Conservation (phyloP, 495 filamentous ascomycete genomes). For the Massariosphaeria phaeospora region DNA sequence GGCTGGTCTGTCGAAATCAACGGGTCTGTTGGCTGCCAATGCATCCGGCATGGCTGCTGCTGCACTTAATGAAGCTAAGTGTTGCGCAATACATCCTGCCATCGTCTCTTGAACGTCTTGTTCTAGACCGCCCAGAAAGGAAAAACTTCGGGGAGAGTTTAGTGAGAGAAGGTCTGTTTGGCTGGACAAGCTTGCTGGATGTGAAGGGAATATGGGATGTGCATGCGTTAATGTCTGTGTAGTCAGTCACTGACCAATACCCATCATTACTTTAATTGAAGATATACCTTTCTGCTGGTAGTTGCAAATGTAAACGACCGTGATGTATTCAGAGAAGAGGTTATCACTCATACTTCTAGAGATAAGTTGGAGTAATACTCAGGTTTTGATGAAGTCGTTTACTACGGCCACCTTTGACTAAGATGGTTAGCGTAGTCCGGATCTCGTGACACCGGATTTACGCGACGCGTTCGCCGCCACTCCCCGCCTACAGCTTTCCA, state of each 20-base stretch:
- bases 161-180: background rate
- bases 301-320: background rate
- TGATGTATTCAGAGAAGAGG: background rate
- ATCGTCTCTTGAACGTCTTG: too few species aligned
- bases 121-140: too few species aligned
- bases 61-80: background rate
- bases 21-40: background rate
- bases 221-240: background rate
- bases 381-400: background rate
- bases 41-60: constrained; percentile 23
- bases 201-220: background rate
- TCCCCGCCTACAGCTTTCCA: background rate
- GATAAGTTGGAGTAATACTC: too few species aligned
- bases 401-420: background rate
- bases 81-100: background rate
- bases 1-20: background rate
- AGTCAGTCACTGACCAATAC: background rate
- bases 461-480: background rate
- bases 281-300: background rate
- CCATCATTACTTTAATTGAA: background rate
- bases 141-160: background rate
- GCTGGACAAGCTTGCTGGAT: background rate
- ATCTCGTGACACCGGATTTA: constrained; percentile 10
- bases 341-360: too few species aligned
- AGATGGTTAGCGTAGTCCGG: background rate